Evolutionary conservation across 2,329 filamentous ascomycete species (phyloP), one percentile per base, ranked within the genome.

Genomic region (Scedosporium dehoogii): DNA sequence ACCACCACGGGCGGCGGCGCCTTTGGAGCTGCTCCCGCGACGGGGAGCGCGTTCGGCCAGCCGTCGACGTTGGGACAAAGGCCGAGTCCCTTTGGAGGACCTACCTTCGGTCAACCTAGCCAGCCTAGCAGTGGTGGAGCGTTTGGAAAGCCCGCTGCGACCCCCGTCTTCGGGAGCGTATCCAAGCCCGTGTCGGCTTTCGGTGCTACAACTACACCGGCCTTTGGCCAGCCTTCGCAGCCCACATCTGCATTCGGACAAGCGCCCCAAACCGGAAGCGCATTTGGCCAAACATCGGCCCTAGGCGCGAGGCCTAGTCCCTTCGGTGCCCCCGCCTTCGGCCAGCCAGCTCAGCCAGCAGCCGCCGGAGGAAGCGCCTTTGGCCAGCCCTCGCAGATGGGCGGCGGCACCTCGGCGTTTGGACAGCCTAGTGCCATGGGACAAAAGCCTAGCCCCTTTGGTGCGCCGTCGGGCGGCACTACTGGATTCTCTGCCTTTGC

Each of bases 401-500:
- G 60, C 25, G 29, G 23, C 27, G 57, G 42, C 9, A 10, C 29
- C 4, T 57, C 60, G 3, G 56, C 61, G 6, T 63, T 63, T n/a
- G 10, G 62, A 10, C 59, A 63, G 25, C 18, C 51, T 7, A 55
- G 51, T n/a, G 59, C 53, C 27, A 57, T 60, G 44, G 62, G 58
- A 16, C 70, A 73, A 61, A 74, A 73, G 44, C 66, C 73, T 7
- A 79, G 72, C 60, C 73, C 75, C 3, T 78, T 78, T 61, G 75
- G 65, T 7, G 58, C 59, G 1, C 61, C 64, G 3, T 60, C 21
- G 55, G 25, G 12, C 10, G 29, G 55, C 25, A 14, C 55, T 5
- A 14, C 55, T 5, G 55, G 27, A 4, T 58, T 58, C 55, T 58
- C 55, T 23, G 55, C 55, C 9, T 62, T 64, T 59, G 21, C 58